phyloP scores from a whole-genome alignment of 441 rosid genomes.

The Viola pubescens region DNA sequence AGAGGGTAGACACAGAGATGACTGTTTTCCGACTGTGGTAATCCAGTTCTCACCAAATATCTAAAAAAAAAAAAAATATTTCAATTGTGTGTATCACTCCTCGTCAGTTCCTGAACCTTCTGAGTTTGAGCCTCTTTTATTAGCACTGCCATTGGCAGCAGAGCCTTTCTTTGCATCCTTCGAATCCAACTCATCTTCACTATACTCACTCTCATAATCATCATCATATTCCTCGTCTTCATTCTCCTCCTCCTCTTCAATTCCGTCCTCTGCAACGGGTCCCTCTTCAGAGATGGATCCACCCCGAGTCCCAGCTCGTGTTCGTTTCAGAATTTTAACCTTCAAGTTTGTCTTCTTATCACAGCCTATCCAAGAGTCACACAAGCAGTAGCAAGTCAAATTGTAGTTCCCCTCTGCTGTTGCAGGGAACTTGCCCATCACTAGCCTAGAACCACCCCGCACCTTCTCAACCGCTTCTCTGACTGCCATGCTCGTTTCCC shows the following conservation, averaged over 20 bases:
- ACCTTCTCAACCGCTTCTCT: constrained; percentile 76
- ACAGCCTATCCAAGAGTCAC: constrained; percentile 94
- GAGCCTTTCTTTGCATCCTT: constrained; percentile 49
- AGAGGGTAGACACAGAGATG: no score
- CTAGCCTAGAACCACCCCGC: constrained; percentile 67
- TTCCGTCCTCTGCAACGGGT: constrained; percentile 61
- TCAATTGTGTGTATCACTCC: constrained; percentile 34
- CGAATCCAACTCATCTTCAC: constrained; percentile 83
- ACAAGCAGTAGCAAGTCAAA: constrained; percentile 73
- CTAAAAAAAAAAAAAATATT: not conserved
- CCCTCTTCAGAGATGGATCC: constrained; percentile 63
- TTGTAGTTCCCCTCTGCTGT: constrained; percentile 78
- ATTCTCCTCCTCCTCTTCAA: constrained; percentile 86
- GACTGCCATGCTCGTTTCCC: constrained; percentile 61
- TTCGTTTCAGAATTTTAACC: constrained; percentile 71
- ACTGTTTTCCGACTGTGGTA: no score
- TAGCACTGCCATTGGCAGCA: constrained; percentile 42
- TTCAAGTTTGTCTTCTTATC: constrained; percentile 59
- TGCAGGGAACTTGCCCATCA: constrained; percentile 88
- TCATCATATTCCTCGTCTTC: constrained; percentile 84
- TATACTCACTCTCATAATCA: constrained; percentile 90
- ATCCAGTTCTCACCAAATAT: constrained; percentile 10
- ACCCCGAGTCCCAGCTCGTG: constrained; percentile 76
- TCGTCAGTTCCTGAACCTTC: constrained; percentile 71
- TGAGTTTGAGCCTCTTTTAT: constrained; percentile 45